A percentile compares a stretch with the other conserved stretches of the same genome.
phyloP scores from a whole-genome alignment of 768 basidiomycete species.

The Russula sp. region DNA sequence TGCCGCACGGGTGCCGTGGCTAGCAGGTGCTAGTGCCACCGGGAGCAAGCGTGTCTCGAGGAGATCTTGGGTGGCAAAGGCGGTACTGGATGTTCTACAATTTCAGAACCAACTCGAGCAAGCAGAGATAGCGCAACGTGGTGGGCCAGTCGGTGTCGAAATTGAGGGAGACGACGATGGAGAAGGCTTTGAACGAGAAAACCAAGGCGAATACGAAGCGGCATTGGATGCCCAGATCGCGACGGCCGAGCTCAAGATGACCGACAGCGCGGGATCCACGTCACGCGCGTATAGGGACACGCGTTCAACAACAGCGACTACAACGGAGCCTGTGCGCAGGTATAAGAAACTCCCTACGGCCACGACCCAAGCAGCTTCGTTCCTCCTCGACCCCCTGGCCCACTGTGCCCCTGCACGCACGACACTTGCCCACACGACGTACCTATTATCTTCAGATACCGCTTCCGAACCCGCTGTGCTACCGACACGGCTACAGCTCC shows the following conservation, averaged over 20 bases:
- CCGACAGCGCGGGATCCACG: not conserved
- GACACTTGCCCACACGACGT: conserved; percentile 39
- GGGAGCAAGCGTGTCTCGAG: conserved; percentile 47
- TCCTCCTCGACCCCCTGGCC: conserved; percentile 58
- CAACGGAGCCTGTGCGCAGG: conserved; percentile 31
- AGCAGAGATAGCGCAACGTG: conserved; percentile 39
- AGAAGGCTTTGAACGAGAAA: conserved; percentile 29
- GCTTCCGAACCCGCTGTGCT: conserved; percentile 30
- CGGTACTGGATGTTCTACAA: conserved; percentile 64
- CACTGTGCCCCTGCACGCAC: conserved; percentile 30
- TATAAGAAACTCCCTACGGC: conserved; percentile 36
- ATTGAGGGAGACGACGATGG: conserved; percentile 37
- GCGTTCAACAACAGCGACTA: not conserved
- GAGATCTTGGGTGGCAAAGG: conserved; percentile 62
- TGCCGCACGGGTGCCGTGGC: conserved; percentile 70
- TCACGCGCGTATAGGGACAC: not conserved
- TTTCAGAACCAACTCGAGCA: conserved; percentile 64
- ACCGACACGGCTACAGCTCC: conserved; percentile 66
- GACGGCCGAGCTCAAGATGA: conserved; percentile 7
- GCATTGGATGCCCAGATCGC: conserved; percentile 14
- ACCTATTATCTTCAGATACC: conserved; percentile 51
- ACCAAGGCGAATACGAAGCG: conserved; percentile 1
- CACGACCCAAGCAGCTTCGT: conserved; percentile 49
- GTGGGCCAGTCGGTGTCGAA: conserved; percentile 42
- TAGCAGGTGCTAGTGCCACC: conserved; percentile 47